These are phyloP conservation scores for Malassezia vespertilionis DNA, from an alignment of 1,284 basidiomycete species.

Conservation along the genomic window DNA sequence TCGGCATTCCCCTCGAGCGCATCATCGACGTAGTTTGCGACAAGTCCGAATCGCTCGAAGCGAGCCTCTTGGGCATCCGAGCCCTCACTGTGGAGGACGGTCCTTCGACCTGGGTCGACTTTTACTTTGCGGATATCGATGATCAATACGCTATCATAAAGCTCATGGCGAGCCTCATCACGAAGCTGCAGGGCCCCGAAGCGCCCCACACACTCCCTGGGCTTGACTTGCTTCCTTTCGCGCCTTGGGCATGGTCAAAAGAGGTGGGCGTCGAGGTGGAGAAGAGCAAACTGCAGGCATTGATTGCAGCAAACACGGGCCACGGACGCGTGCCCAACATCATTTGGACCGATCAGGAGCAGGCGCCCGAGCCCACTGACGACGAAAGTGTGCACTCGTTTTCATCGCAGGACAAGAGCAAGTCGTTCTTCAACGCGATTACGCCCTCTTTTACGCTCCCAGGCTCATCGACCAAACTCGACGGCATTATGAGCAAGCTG, in stretches of 20 bases:
- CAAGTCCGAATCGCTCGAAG: constrained; percentile 34
- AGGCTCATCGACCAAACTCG: too few relatives aligned
- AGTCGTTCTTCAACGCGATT: background rate
- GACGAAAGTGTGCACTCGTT: background rate
- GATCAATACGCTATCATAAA: constrained; percentile 2
- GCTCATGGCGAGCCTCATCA: background rate
- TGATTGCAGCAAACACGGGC: too few relatives aligned
- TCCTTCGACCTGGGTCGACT: constrained; percentile 15
- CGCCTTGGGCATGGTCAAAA: constrained; percentile 12
- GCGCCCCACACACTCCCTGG: background rate
- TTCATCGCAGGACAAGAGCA: background rate
- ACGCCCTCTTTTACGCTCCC: background rate
- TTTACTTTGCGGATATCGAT: background rate
- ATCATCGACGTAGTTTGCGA: constrained; percentile 75
- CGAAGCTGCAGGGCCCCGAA: background rate
- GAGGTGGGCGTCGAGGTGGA: constrained; percentile 19
- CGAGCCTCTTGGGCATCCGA: background rate
- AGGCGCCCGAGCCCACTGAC: background rate
- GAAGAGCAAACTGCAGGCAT: too few relatives aligned
- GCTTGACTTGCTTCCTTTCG: constrained; percentile 20
- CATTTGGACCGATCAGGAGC: background rate
- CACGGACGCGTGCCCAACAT: constrained; percentile 2
- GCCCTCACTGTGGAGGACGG: background rate
- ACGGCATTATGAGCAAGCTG: too few relatives aligned
- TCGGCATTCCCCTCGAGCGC: constrained; percentile 81